Base-by-base conservation (phyloP, 2,329 filamentous ascomycete genomes). In the Reticulascus tulasneorum region DNA sequence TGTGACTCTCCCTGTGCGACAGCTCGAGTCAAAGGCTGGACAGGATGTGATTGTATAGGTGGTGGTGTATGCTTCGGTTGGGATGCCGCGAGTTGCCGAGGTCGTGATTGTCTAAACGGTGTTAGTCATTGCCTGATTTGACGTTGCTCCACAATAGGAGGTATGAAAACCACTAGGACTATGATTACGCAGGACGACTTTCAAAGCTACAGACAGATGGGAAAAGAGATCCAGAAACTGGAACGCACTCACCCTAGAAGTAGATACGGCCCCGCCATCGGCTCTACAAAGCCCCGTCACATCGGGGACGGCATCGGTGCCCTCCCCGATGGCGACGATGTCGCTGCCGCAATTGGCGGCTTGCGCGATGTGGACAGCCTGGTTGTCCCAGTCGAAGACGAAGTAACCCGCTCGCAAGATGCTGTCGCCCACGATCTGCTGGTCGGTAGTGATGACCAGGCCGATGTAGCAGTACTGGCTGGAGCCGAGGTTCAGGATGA, bases 311-410 rank as follows among this genome's bases (percentile, higher is more conserved):
- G 60, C 56, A 28, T 49, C 36, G 5, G 38, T 35, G 6, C 60
- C 62, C 6, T 47, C 49, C 11, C 59, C 55, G 5, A 64, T 51
- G 17, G 58, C 47, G 11, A 65, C 50, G 31, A 67, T 62, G 12
- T 66, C 59, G 12, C 55, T 49, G 12, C 59, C 63, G 32, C 64
- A 67, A 44, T 64, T 50, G 21, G 60, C 61, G 2, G 63, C 63
- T 48, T 67, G 63, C 1, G 58, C 64, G 17, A 67, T 46, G 41
- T 67, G 63, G 8, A 67, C 52, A 37, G 54, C 45, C 46, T 59
- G 23, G 30, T 67, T 69, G 33, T 69, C 65, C 61, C 64, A 67
- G 43, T 69, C 65, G 29, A 67, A 68, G 11, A 68, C 61, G 37
- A 69, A 67, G 47, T 69, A 69, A 6, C 65, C 66, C 1, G 66